Evolutionary conservation across 192 early-diverging fungal genomes (phyloP).

Genomic region (Allomyces javanicus): DNA sequence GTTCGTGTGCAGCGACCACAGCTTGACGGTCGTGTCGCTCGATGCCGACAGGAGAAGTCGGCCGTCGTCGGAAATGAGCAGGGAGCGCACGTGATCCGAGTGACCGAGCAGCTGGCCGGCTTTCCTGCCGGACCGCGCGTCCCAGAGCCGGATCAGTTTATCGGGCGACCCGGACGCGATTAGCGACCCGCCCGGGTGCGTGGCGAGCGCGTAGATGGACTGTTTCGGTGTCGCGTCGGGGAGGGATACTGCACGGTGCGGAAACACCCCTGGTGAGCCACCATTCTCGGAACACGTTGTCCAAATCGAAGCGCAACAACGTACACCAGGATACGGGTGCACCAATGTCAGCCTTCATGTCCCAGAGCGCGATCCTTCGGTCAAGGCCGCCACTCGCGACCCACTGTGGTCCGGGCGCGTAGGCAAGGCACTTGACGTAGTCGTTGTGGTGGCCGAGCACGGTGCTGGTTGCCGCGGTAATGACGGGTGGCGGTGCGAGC

Average conservation of each 20-base stretch:
- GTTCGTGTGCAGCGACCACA: constrained; percentile 81
- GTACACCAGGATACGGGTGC: constrained; percentile 14
- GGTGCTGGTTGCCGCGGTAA: constrained; percentile 23
- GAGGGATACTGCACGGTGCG: constrained; percentile 12
- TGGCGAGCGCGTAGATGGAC: constrained; percentile 75
- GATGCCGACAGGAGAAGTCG: constrained; percentile 75
- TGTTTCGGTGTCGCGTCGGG: constrained; percentile 34
- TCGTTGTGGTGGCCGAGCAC: constrained; percentile 66
- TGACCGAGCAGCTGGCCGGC: constrained; percentile 72
- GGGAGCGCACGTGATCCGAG: constrained; percentile 81
- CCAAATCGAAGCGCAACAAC: constrained; percentile 1
- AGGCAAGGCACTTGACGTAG: constrained; percentile 76
- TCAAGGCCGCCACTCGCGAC: constrained; percentile 84
- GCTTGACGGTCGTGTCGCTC: constrained; percentile 84
- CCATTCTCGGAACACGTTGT: background rate
- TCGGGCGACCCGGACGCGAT: constrained; percentile 86
- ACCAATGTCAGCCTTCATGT: constrained; percentile 41
- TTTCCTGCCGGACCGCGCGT: constrained; percentile 49
- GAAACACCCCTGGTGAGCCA: constrained; percentile 3
- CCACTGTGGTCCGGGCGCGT: constrained; percentile 47
- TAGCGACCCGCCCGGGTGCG: constrained; percentile 52
- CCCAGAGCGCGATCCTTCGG: constrained; percentile 73
- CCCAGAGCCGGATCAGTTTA: constrained; percentile 79
- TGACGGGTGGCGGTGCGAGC: constrained; percentile 14
- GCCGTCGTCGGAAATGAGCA: constrained; percentile 74